Percentiles rank a stretch among this genome's conserved stretches.
phyloP scores from a whole-genome alignment of 176 grass and related monocot genomes.

The Oropetium thomaeum region DNA sequence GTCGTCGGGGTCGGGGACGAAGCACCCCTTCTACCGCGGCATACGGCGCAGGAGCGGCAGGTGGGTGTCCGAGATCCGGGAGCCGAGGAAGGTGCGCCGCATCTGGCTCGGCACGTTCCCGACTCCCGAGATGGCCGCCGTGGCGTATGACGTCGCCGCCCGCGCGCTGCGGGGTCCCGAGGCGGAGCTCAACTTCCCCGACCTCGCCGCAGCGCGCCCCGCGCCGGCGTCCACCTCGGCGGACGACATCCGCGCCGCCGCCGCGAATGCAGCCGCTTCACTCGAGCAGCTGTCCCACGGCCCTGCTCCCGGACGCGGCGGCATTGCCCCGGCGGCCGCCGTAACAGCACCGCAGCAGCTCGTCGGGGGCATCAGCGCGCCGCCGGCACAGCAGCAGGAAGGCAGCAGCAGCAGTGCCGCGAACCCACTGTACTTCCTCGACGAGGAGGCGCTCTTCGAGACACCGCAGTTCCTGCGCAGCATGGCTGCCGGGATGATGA shows the following conservation, averaged over 20 bases:
- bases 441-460: constrained; percentile 91
- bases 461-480: constrained; percentile 71
- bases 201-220: constrained; percentile 39
- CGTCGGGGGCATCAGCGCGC: not conserved
- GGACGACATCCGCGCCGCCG: constrained; percentile 68
- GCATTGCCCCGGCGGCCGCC: constrained; percentile 19
- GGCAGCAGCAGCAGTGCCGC: not conserved
- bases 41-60: constrained; percentile 86
- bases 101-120: constrained; percentile 98
- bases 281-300: not conserved
- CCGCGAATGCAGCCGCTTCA: constrained; percentile 45
- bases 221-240: constrained; percentile 59
- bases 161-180: constrained; percentile 62
- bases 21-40: constrained; percentile 77
- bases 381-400: not conserved
- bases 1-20: constrained; percentile 46
- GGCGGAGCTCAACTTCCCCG: constrained; percentile 77
- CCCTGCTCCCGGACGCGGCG: not conserved
- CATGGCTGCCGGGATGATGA: constrained; percentile 98
- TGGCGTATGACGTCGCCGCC: constrained; percentile 86
- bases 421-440: constrained; percentile 50
- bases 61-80: constrained; percentile 98
- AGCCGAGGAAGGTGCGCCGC: constrained; percentile 78
- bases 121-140: constrained; percentile 92
- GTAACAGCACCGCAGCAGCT: not conserved